Conservation (phyloP, 768 basidiomycete genomes). For the Epithele typhae region DNA sequence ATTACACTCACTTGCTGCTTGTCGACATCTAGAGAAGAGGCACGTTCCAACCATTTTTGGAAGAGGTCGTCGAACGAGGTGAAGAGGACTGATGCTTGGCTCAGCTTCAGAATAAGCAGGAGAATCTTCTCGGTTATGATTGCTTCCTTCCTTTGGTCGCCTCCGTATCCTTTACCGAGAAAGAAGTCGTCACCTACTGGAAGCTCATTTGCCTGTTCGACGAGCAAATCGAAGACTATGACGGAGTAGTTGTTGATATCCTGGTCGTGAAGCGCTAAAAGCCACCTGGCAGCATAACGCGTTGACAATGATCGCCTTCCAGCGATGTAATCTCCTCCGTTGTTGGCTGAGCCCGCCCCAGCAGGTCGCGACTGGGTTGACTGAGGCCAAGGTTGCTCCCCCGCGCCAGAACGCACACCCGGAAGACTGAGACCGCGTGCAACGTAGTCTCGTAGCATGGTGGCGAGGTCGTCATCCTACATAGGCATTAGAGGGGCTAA, state of each 20-base stretch:
- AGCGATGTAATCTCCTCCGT: slow-evolving; percentile 69
- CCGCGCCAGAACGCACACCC: slow-evolving; percentile 49
- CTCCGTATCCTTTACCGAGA: slow-evolving; percentile 10
- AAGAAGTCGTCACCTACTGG: slow-evolving; percentile 13
- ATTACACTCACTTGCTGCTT: slow-evolving; percentile 33
- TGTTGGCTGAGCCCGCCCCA: slow-evolving; percentile 40
- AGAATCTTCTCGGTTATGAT: slow-evolving; percentile 28
- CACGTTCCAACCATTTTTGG: slow-evolving; percentile 52
- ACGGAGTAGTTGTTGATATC: slow-evolving; percentile 49
- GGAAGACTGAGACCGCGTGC: slow-evolving; percentile 55
- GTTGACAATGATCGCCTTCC: slow-evolving; percentile 48
- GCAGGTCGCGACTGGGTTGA: slow-evolving; percentile 27
- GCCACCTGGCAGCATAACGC: slow-evolving; percentile 63
- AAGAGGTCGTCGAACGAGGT: slow-evolving; percentile 55
- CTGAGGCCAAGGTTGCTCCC: slow-evolving; percentile 54
- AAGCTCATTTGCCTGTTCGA: slow-evolving; percentile 38
- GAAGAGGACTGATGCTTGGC: slow-evolving; percentile 50
- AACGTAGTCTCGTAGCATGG: slow-evolving; percentile 64
- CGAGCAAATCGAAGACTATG: slow-evolving; percentile 49
- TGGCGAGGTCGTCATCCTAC: slow-evolving; percentile 64
- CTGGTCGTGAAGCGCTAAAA: slow-evolving; percentile 62
- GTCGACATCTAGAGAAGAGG: slow-evolving; percentile 30
- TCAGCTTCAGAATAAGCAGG: slow-evolving; percentile 49
- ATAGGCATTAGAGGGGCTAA: background rate
- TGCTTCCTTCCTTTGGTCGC: slow-evolving; percentile 7